A percentile compares a stretch with the other conserved stretches of the same genome.
Conservation (phyloP, 2,329 filamentous ascomycete species). For the Aaosphaeria pasadenensis region DNA sequence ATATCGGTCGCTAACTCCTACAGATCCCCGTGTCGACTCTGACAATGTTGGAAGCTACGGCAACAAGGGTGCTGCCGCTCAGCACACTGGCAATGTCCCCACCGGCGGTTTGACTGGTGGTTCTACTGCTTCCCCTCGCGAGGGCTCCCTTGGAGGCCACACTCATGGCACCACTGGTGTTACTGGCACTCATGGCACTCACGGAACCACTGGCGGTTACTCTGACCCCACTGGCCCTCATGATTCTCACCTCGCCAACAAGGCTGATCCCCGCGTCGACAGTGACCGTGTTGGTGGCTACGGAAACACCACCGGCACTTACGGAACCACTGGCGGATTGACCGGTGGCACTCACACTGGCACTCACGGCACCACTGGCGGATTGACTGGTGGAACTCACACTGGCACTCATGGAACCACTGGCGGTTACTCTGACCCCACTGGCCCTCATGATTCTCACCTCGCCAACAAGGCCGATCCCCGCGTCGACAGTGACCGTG, state of each 20-base stretch:
- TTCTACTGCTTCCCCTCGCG: background rate
- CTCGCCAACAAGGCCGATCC: slow-evolving; percentile 19
- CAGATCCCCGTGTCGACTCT: background rate
- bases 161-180: too few relatives aligned
- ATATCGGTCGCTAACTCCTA: too few relatives aligned
- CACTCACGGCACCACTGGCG: background rate
- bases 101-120: background rate
- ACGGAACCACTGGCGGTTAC: background rate
- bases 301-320: slow-evolving; percentile 7
- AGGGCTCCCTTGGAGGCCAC: too few relatives aligned
- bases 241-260: slow-evolving; percentile 12
- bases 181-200: background rate
- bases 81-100: background rate
- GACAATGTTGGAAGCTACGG: background rate
- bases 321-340: background rate
- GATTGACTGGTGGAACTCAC: background rate
- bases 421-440: slow-evolving; percentile 5
- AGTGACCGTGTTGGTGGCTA: slow-evolving; percentile 6
- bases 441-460: slow-evolving; percentile 13
- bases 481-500: slow-evolving; percentile 11
- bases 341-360: background rate
- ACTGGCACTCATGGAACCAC: slow-evolving; percentile 16
- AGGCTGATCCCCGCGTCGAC: slow-evolving; percentile 17
- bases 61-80: background rate
- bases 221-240: slow-evolving; percentile 16